phyloP scores from a whole-genome alignment of 164 flowering plant genomes.

The Houttuynia cordata region DNA sequence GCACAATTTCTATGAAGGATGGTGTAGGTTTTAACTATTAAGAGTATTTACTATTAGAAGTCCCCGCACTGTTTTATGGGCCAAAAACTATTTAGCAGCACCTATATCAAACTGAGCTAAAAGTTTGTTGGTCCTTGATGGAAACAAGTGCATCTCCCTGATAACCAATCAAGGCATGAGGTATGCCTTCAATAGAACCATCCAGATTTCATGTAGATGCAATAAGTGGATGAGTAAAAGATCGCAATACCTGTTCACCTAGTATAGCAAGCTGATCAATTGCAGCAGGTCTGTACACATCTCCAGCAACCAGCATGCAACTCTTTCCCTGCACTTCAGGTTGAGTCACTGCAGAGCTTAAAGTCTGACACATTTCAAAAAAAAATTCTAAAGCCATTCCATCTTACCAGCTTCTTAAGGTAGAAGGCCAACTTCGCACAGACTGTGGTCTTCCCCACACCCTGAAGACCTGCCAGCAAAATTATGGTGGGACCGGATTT shows the following conservation, averaged over 20 bases:
- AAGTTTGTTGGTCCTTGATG: too few species aligned
- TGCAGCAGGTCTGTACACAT: slow-evolving; percentile 98
- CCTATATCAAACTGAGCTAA: too few species aligned
- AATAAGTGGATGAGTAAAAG: too few species aligned
- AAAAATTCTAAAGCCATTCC: background rate
- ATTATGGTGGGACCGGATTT: slow-evolving; percentile 82
- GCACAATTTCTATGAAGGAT: background rate
- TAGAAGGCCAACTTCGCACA: slow-evolving; percentile 83
- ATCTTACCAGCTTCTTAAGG: slow-evolving; percentile 77
- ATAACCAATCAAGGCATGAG: too few species aligned
- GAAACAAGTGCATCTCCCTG: too few species aligned
- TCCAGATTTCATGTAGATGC: background rate
- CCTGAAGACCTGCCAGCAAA: slow-evolving; percentile 92
- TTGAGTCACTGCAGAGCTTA: background rate
- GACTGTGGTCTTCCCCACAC: slow-evolving; percentile 98
- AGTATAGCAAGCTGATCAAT: slow-evolving; percentile 90
- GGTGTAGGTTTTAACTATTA: background rate
- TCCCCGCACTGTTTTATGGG: background rate
- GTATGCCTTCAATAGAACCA: too few species aligned
- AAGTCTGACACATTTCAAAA: background rate
- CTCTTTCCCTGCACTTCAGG: slow-evolving; percentile 61
- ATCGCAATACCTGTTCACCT: slow-evolving; percentile 62
- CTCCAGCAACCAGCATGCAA: slow-evolving; percentile 92
- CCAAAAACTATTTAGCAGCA: background rate
- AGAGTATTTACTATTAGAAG: background rate